Evolutionary conservation across 352 stramenopile species (phyloP), one percentile per base, ranked within the genome.

Genomic region (Globisporangium canariense): DNA sequence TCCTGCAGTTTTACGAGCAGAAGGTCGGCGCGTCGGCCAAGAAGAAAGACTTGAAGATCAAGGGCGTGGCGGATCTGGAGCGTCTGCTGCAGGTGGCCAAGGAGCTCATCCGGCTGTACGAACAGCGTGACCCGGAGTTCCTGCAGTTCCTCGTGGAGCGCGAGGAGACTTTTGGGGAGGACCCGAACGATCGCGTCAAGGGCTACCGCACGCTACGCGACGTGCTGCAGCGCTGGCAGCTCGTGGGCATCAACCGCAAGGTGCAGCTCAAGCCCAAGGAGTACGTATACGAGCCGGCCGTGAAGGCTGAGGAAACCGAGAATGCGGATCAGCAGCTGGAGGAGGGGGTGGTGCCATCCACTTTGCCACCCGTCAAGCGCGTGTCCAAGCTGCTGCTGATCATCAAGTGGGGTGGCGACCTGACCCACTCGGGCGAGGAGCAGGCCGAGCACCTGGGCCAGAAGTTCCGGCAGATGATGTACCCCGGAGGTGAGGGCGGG

Each of bases 401-500:
- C 68, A 84, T 99, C 22, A 99, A 99, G 81, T 99, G 98, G 98
- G 98, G 98, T 56, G 98, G 98, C 5, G 97, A 99, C 62, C 72
- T 99, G 53, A 99, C 98, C 0, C 97, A 99, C 66, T 89, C 98
- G 5, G 98, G 98, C 41, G 80, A 90, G 68, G 93, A 98, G 60
- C 97, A 99, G 77, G 96, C 97, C 0, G 96, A 99, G 66, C 78
- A 89, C 59, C 76, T 99, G 25, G 97, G 98, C 2, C 90, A 96
- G 38, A 88, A 88, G 50, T 93, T 96, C 60, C 81, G 91, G 3
- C 79, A 90, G 25, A 91, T 90, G 71, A 90, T 97, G 81, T 97
- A 97, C 58, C 91, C 90, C 0, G 89, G 89, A 47, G 89, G 91
- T n/a, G 90, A 96, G 54, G 96, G 96, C 16, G 97, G 97, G 2